Evolutionary conservation across 1,284 basidiomycete species (phyloP), one percentile per base, ranked within the genome.

Genomic region (Ceratobasidium sp.): DNA sequence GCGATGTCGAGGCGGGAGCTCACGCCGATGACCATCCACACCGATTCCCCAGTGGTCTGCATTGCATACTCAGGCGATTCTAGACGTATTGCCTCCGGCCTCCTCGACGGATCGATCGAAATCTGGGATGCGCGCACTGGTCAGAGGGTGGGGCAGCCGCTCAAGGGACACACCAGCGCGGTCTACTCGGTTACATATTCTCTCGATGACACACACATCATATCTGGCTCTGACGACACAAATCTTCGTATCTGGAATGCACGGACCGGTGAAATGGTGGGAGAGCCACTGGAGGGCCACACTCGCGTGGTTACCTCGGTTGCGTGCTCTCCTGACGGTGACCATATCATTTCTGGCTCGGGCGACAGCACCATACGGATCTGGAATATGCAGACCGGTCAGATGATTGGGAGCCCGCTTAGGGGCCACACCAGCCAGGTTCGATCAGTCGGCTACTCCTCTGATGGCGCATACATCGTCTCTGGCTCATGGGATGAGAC

Each of bases 151-250:
- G 27, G 80, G 67, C 82, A 84, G 71, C 80, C 84, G 23, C 84
- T 87, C 74, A 80, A 82, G 23, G 86, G 86, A 3, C 86, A 87
- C 81, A 85, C 84, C 79, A 83, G 84, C 70, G 85, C 86, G 80
- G 86, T 87, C 77, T 86, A 86, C 81, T 85, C 84, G 44, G 81
- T 87, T 52, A 84, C 84, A 33, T 87, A 84, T 80, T 84, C 84
- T 18, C 84, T 84, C 30, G 85, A 86, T 78, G 59, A 62, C 6
- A 8, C 33, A 30, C 41, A 35, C 10, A 8, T 75, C 46, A 44
- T 33, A 7, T 75, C 73, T 30, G 59, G 73, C 14, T 62, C 73
- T 1, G 16, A 18, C 20, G 73, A 75, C 73, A 20, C 6, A 16
- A 75, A 60, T 6, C 44, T 75, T n/a, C 73, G 60, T 12, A 8